Evolutionary conservation across 148 eudicot genomes (phyloP).

Genomic region (Heliosperma pusillum): DNA sequence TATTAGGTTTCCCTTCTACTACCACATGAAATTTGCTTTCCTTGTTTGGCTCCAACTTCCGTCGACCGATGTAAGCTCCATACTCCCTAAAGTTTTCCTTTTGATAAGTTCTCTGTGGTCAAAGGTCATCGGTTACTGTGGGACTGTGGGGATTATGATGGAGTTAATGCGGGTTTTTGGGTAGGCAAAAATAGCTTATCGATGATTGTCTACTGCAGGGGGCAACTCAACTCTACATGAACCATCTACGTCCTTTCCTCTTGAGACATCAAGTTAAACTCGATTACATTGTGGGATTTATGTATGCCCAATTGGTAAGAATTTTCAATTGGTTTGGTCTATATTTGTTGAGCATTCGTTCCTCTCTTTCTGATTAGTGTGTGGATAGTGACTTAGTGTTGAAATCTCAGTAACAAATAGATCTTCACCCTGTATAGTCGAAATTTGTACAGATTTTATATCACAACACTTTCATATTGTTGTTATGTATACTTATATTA

Average conservation of each 20-base stretch:
- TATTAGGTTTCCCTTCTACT: slow-evolving; percentile 77
- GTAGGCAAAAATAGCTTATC: slow-evolving; percentile 14
- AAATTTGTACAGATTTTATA: background rate
- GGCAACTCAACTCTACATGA: slow-evolving; percentile 59
- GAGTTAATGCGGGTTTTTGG: background rate
- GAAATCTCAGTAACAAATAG: background rate
- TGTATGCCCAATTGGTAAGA: slow-evolving; percentile 68
- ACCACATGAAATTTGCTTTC: slow-evolving; percentile 94
- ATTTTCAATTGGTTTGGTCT: background rate
- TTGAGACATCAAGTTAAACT: slow-evolving; percentile 75
- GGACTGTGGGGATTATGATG: background rate
- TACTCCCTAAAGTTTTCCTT: background rate
- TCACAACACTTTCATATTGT: background rate
- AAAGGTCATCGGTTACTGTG: background rate
- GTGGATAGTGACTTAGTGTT: too few species aligned
- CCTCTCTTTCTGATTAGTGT: background rate
- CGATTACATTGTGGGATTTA: slow-evolving; percentile 54
- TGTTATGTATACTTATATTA: background rate
- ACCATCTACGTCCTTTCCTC: slow-evolving; percentile 75
- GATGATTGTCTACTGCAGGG: slow-evolving; percentile 55
- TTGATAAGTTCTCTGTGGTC: background rate
- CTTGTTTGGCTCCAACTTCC: slow-evolving; percentile 99
- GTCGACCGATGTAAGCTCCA: slow-evolving; percentile 56
- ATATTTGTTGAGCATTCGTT: background rate
- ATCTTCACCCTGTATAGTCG: background rate